Evolutionary conservation across 306 rosid species (phyloP), one percentile per base, ranked within the genome.

Genomic region (Vachellia collinsii): DNA sequence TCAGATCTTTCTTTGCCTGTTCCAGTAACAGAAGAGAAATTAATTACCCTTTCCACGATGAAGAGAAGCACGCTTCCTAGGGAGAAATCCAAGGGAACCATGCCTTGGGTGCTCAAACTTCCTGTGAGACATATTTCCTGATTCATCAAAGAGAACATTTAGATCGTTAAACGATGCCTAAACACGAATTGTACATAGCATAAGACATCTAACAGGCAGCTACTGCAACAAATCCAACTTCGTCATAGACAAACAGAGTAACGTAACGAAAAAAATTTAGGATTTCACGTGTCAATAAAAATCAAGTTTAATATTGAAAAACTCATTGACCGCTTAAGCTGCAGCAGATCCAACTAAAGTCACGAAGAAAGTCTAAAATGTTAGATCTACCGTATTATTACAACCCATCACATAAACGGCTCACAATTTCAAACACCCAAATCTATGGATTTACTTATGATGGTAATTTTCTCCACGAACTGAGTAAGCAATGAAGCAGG

Each of bases 101-200:
- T 93, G 97, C 22, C 97, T 88, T 1, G 97, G 97, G 87, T 93
- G 97, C 86, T 93, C 97, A 70, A 91, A 93, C 81, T 93, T 93
- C 53, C 97, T 70, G 83, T 91, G 97, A 72, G 97, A 93, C 97
- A 93, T 93, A 5, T 47, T 53, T 37, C 69, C 72, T 64, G 46
- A 59, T 80, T 63, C 80, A 81, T 61, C 64, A 7, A 25, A 11
- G 43, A 41, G 7, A 59, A 0, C 12, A 48, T 6, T 70, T 5
- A 70, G 13, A 66, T 7, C 22, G 12, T n/a, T 43, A 25, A 64
- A 23, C 8, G 0, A 20, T 22, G 16, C 74, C 56, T 20, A 25
- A 6, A 23, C 38, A 20, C 74, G 36, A 70, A 20, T 44, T 22
- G 6, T 22, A 22, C 6, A 23, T 11, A 22, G 54, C 46, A 66